Conservation (phyloP, 2,329 filamentous ascomycete genomes). For the Aspergillus sp. region DNA sequence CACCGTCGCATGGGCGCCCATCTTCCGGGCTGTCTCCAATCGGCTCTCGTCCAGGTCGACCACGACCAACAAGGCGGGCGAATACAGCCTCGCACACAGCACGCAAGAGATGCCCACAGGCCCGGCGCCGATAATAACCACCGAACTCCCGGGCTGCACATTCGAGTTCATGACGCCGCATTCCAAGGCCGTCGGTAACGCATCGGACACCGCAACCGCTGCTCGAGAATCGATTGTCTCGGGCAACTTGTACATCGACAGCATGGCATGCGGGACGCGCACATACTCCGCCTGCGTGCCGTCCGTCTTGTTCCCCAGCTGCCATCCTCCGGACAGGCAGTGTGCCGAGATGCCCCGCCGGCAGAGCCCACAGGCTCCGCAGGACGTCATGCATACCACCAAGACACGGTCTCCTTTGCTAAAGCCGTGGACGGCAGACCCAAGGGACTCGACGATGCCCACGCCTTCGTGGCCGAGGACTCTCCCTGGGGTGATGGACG, state of each 20-base stretch:
- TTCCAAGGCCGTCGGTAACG: constrained; percentile 57
- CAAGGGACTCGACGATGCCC: constrained; percentile 47
- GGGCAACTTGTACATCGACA: constrained; percentile 48
- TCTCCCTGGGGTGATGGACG: constrained; percentile 45
- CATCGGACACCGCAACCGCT: constrained; percentile 54
- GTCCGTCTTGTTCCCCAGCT: constrained; percentile 52
- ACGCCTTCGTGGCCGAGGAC: constrained; percentile 56
- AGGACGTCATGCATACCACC: constrained; percentile 52
- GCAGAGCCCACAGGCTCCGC: constrained; percentile 52
- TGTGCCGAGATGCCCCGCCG: constrained; percentile 51
- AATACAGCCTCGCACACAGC: constrained; percentile 55
- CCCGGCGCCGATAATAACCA: constrained; percentile 56
- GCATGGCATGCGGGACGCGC: constrained; percentile 50
- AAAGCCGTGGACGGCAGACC: constrained; percentile 46
- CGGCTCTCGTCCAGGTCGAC: constrained; percentile 52
- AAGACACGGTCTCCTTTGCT: constrained; percentile 52
- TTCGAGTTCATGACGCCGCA: constrained; percentile 53
- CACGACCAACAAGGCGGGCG: constrained; percentile 50
- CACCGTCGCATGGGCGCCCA: constrained; percentile 50
- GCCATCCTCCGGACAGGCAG: constrained; percentile 55
- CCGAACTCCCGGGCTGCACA: constrained; percentile 51
- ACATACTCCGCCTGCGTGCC: constrained; percentile 59
- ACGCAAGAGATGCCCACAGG: constrained; percentile 56
- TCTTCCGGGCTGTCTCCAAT: constrained; percentile 44
- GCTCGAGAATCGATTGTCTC: constrained; percentile 40